phyloP scores from a whole-genome alignment of 345 rosid genomes.

The Acer saccharum region DNA sequence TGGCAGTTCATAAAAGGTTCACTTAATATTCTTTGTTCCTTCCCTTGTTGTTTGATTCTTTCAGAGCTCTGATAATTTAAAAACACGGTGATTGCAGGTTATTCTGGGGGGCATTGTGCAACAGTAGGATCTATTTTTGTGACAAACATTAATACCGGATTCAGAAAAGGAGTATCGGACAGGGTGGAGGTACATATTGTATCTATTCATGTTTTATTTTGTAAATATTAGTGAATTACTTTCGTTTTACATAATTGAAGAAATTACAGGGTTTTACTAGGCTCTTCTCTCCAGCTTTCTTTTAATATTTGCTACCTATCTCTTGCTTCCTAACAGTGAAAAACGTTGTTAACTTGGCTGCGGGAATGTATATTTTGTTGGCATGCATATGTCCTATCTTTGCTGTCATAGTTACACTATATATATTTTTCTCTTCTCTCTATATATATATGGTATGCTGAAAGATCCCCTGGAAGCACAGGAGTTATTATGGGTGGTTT shows the following conservation, averaged over 20 bases:
- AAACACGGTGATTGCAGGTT: slow-evolving; percentile 45
- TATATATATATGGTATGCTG: background rate
- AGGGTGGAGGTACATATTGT: slow-evolving; percentile 67
- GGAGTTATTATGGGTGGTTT: background rate
- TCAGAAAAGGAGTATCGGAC: slow-evolving; percentile 72
- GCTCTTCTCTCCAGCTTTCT: no score
- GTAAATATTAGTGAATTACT: background rate
- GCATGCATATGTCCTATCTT: background rate
- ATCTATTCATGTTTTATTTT: slow-evolving; percentile 3
- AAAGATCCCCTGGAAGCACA: background rate
- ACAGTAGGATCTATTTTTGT: slow-evolving; percentile 85
- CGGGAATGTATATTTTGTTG: no score
- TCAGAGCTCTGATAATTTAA: slow-evolving; percentile 7
- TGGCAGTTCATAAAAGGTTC: slow-evolving; percentile 69
- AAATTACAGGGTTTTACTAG: no score
- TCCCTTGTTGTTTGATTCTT: slow-evolving; percentile 6
- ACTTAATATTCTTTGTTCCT: slow-evolving; percentile 14
- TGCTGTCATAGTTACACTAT: background rate
- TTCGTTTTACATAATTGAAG: no score
- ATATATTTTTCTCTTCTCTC: no score
- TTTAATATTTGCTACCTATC: no score
- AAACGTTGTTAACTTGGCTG: no score
- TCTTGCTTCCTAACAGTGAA: no score
- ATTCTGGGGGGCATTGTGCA: slow-evolving; percentile 71
- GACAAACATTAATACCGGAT: slow-evolving; percentile 71